Conservation (phyloP, 768 basidiomycete species). For the Tulasnella sp. region DNA sequence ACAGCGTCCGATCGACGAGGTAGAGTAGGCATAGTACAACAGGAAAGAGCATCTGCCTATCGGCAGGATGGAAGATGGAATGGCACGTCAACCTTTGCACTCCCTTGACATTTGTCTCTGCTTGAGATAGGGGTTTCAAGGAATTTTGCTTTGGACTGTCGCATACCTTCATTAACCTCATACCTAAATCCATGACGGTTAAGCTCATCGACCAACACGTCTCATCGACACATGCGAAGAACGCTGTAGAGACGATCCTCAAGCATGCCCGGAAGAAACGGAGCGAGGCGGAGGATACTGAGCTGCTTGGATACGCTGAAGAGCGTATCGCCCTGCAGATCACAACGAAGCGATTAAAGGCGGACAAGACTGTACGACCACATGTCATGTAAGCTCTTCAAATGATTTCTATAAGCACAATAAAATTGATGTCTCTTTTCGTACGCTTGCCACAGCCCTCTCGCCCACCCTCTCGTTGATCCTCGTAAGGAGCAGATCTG, state of each 20-base stretch:
- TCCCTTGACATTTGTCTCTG: no score
- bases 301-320: conserved; percentile 63
- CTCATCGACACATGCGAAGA: conserved; percentile 57
- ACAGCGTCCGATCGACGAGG: no score
- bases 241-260: conserved; percentile 69
- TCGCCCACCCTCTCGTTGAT: conserved; percentile 74
- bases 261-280: conserved; percentile 55
- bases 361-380: conserved; percentile 68
- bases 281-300: conserved; percentile 48
- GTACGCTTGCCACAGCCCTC: conserved; percentile 37
- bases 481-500: conserved; percentile 73
- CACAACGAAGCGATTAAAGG: conserved; percentile 70
- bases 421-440: background rate
- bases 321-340: conserved; percentile 84
- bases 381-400: conserved; percentile 56
- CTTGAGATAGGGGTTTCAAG: no score
- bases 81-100: no score
- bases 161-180: no score
- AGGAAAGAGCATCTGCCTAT: no score
- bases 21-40: no score
- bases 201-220: conserved; percentile 51
- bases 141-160: no score
- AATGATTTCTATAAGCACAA: background rate
- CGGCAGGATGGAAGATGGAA: no score
- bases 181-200: background rate